Percentiles rank a stretch among this genome's conserved stretches.
Conservation (phyloP, 352 stramenopile species). For the Pythium aristosporum region DNA sequence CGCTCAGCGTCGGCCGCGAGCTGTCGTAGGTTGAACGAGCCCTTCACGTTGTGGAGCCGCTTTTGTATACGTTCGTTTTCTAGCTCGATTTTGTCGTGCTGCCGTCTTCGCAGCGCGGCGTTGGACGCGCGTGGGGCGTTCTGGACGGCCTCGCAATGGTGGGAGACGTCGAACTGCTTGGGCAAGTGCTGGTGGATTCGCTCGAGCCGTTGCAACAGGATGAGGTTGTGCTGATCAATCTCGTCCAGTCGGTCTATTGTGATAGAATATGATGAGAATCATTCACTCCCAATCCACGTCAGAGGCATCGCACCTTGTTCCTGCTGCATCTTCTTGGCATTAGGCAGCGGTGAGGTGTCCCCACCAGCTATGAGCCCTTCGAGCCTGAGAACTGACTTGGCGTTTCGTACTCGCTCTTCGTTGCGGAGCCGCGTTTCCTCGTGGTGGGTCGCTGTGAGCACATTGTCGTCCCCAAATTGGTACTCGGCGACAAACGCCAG, state of each 20-base stretch:
- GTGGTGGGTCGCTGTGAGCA: slow-evolving; percentile 49
- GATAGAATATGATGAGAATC: neutral
- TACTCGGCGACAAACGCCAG: slow-evolving; percentile 65
- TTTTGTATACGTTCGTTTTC: slow-evolving; percentile 53
- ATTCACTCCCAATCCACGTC: neutral
- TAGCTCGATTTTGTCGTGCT: slow-evolving; percentile 45
- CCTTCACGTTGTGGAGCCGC: slow-evolving; percentile 40
- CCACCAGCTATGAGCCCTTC: slow-evolving; percentile 31
- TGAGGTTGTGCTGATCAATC: slow-evolving; percentile 52
- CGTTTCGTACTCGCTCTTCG: slow-evolving; percentile 43
- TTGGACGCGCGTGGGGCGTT: slow-evolving; percentile 43
- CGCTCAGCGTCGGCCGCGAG: slow-evolving; percentile 44
- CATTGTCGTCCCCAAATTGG: slow-evolving; percentile 60
- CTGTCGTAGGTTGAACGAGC: slow-evolving; percentile 46
- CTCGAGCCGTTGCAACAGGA: slow-evolving; percentile 49
- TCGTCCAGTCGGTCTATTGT: slow-evolving; percentile 42
- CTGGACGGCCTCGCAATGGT: slow-evolving; percentile 42
- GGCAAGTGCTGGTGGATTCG: slow-evolving; percentile 52
- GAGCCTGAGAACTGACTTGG: slow-evolving; percentile 38
- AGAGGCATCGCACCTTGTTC: slow-evolving; percentile 38
- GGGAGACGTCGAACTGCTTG: slow-evolving; percentile 64
- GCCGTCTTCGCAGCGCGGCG: slow-evolving; percentile 24
- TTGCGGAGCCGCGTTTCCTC: slow-evolving; percentile 50
- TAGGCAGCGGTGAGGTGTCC: slow-evolving; percentile 37
- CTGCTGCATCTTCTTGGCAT: slow-evolving; percentile 56